phyloP scores from a whole-genome alignment of 2,329 filamentous ascomycete genomes.

The Trichophyton benhamiae region DNA sequence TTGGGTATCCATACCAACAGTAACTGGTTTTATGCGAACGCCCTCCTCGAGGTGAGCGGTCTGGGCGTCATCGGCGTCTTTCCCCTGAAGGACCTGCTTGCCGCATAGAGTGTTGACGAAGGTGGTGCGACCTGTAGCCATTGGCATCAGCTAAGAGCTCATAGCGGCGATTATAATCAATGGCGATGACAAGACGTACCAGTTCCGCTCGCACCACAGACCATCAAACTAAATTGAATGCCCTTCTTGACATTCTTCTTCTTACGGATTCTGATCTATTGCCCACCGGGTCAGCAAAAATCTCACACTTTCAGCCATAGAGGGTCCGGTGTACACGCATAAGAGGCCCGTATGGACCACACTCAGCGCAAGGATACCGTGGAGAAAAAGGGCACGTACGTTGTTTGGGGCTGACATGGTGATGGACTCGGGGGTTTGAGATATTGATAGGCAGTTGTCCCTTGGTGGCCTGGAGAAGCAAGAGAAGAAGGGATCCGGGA shows the following conservation, averaged over 20 bases:
- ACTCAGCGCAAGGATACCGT: background rate
- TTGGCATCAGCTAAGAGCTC: constrained; percentile 13
- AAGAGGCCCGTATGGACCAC: background rate
- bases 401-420: constrained; percentile 44
- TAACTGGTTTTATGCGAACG: constrained; percentile 97
- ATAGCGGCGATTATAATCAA: constrained; percentile 6
- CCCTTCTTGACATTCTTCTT: constrained; percentile 99
- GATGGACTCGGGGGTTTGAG: constrained; percentile 18
- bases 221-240: constrained; percentile 99
- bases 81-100: constrained; percentile 78
- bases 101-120: constrained; percentile 99
- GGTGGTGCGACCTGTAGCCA: constrained; percentile 68
- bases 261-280: constrained; percentile 84
- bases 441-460: background rate
- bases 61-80: constrained; percentile 82
- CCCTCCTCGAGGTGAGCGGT: constrained; percentile 89
- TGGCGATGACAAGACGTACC: constrained; percentile 43
- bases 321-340: background rate
- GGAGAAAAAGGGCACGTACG: constrained; percentile 29
- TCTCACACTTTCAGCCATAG: background rate
- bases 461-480: background rate
- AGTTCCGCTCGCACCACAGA: constrained; percentile 96
- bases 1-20: constrained; percentile 60
- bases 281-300: constrained; percentile 4
- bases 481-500: background rate